Evolutionary conservation across 1,284 basidiomycete species (phyloP), one percentile per base, ranked within the genome.

Genomic region (Coniophora puteana): DNA sequence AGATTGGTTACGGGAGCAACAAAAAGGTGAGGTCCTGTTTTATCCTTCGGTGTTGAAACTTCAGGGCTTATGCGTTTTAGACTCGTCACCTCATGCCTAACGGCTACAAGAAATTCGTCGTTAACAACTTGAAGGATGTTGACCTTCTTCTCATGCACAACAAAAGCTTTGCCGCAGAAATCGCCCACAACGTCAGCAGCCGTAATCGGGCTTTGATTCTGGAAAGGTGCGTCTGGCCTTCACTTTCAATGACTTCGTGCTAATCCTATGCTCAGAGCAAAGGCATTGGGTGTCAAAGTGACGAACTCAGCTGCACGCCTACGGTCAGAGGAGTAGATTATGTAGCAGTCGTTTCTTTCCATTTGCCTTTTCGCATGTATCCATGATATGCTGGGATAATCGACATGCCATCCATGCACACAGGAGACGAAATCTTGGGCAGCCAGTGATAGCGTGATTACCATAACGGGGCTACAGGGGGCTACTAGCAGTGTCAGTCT

Each of bases 91-190:
- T 95, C 47, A 86, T 95, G 58, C 94, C 94, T 50, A 93, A 86
- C 60, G 94, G 94, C 52, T 77, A 90, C 65, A 95, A 93, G 74
- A 94, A 93, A 69, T 84, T 96, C 72, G 70, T 95, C 51, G 89
- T 97, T 59, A 86, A 80, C 78, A 97, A 96, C 71, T 77, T 88
- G 45, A 78, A 83, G 63, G 93, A 97, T 67, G 70, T 97, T 52
- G 92, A 97, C 59, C 79, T 97, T 55, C 83, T 97, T 49, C 73
- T 97, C 44, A 94, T 97, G 93, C 94, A 99, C 83, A 96, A 94
- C 83, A 90, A 90, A 76, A 88, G 77, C 61, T 99, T 89, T 66
- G 88, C 94, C 47, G 96, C 94, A 48, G 91, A 94, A 69, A 92
- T 99, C 59, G 96, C 96, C 44, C 94, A 98, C 80, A 90, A 86